A percentile compares a stretch with the other conserved stretches of the same genome.
Conservation (phyloP, 495 filamentous ascomycete genomes). For the Talaromyces stipitatus region DNA sequence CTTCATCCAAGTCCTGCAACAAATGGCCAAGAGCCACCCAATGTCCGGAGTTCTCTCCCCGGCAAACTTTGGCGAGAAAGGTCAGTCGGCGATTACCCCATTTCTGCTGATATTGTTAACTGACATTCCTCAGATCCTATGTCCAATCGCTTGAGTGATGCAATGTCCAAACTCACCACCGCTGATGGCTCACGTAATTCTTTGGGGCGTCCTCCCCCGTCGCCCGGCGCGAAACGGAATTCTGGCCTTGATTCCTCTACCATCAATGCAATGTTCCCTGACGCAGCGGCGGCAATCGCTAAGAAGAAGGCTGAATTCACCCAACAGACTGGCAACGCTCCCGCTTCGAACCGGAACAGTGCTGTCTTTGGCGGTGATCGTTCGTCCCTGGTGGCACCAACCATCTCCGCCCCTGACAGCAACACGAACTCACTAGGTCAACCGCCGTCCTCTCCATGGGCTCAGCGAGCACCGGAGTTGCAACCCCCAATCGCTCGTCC, state of each 20-base stretch:
- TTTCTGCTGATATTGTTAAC: neutral
- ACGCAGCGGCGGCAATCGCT: slow-evolving; percentile 93
- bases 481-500: slow-evolving; percentile 60
- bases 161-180: slow-evolving; percentile 82
- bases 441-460: slow-evolving; percentile 74
- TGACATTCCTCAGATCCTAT: slow-evolving; percentile 66
- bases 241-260: slow-evolving; percentile 85
- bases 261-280: slow-evolving; percentile 99
- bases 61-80: slow-evolving; percentile 91
- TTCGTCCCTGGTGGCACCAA: slow-evolving; percentile 68
- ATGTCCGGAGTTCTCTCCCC: slow-evolving; percentile 96
- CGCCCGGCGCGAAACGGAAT: slow-evolving; percentile 75
- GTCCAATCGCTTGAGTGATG: slow-evolving; percentile 92
- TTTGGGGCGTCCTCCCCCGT: slow-evolving; percentile 68
- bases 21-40: slow-evolving; percentile 96
- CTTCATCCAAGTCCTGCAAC: slow-evolving; percentile 96
- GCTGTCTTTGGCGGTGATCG: slow-evolving; percentile 74
- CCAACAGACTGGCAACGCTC: slow-evolving; percentile 83
- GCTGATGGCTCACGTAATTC: slow-evolving; percentile 84
- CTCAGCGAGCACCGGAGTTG: slow-evolving; percentile 43
- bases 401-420: slow-evolving; percentile 61
- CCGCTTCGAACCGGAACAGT: slow-evolving; percentile 91
- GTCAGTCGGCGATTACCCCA: slow-evolving; percentile 33
- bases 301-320: slow-evolving; percentile 97
- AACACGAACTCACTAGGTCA: slow-evolving; percentile 47